phyloP scores from a whole-genome alignment of 1,284 basidiomycete species.

The Fomitopsis palustris region DNA sequence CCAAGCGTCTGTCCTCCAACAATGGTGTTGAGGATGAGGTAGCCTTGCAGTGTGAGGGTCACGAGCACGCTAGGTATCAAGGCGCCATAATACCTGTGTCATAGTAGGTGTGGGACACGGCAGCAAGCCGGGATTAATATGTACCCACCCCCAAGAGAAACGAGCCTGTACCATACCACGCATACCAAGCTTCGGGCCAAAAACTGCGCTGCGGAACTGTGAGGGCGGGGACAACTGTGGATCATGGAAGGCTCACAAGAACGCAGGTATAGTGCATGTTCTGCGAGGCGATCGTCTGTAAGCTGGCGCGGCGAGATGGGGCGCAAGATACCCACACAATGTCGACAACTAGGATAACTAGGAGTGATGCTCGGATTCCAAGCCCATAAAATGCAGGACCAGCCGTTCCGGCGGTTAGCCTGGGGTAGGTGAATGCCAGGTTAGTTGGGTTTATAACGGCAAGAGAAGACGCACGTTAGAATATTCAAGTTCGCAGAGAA shows the following conservation, averaged over 20 bases:
- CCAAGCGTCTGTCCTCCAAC: conserved; percentile 73
- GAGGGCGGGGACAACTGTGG: no score
- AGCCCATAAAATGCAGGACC: conserved; percentile 59
- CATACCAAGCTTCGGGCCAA: conserved; percentile 60
- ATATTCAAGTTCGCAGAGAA: conserved; percentile 51
- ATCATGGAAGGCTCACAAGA: conserved; percentile 44
- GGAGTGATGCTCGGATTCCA: conserved; percentile 48
- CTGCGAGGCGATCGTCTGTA: conserved; percentile 10
- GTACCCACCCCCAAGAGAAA: conserved; percentile 47
- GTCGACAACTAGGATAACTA: conserved; percentile 52
- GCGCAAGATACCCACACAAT: conserved; percentile 41
- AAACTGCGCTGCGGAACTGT: conserved; percentile 40
- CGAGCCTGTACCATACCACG: conserved; percentile 64
- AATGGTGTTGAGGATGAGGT: conserved; percentile 72
- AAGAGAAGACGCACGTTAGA: conserved; percentile 37
- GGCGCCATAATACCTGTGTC: conserved; percentile 54
- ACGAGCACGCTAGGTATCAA: conserved; percentile 62
- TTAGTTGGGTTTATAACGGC: not conserved
- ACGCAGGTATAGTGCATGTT: conserved; percentile 38
- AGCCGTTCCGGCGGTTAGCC: conserved; percentile 52
- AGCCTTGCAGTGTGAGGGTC: conserved; percentile 63
- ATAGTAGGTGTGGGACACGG: not conserved
- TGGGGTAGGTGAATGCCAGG: conserved; percentile 16
- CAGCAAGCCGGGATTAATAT: not conserved
- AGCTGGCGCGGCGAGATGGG: not conserved